phyloP scores from a whole-genome alignment of 139 green algal genomes.

The Chlorella ohadii region DNA sequence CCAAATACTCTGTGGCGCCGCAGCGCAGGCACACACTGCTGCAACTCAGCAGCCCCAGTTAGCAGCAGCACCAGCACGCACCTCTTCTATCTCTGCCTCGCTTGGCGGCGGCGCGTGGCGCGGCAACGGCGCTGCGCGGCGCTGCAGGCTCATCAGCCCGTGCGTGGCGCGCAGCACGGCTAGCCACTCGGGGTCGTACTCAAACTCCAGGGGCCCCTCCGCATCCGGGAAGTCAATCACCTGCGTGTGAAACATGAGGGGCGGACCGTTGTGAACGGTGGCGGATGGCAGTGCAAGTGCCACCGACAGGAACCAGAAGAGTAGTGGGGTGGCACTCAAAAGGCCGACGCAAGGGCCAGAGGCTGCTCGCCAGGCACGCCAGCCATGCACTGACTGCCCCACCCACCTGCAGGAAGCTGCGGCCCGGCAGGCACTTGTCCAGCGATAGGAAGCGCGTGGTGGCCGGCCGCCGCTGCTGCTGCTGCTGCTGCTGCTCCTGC shows the following conservation, averaged over 20 bases:
- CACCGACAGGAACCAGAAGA: too few species aligned
- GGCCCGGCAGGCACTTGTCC: slow-evolving; percentile 96
- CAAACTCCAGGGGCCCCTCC: slow-evolving; percentile 67
- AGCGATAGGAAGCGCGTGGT: slow-evolving; percentile 92
- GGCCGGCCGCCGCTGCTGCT: background rate
- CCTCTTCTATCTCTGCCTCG: slow-evolving; percentile 13
- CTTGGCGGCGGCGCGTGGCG: background rate
- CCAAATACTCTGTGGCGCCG: too few species aligned
- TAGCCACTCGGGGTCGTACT: slow-evolving; percentile 97
- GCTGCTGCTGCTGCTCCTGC: background rate
- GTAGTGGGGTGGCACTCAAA: too few species aligned
- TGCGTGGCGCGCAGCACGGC: slow-evolving; percentile 84
- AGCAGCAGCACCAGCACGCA: background rate
- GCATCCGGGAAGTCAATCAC: slow-evolving; percentile 77
- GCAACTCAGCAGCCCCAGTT: too few species aligned
- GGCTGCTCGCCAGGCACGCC: too few species aligned
- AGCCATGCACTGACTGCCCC: background rate
- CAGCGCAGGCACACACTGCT: too few species aligned
- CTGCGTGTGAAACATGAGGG: too few species aligned
- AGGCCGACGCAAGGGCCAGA: too few species aligned
- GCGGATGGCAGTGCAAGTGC: too few species aligned
- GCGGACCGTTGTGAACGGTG: too few species aligned
- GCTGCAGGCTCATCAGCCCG: slow-evolving; percentile 61
- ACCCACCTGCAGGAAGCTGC: slow-evolving; percentile 93
- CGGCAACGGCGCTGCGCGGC: slow-evolving; percentile 44